phyloP scores from a whole-genome alignment of 192 early-diverging fungal species.

The Jimgerdemannia lactiflua region DNA sequence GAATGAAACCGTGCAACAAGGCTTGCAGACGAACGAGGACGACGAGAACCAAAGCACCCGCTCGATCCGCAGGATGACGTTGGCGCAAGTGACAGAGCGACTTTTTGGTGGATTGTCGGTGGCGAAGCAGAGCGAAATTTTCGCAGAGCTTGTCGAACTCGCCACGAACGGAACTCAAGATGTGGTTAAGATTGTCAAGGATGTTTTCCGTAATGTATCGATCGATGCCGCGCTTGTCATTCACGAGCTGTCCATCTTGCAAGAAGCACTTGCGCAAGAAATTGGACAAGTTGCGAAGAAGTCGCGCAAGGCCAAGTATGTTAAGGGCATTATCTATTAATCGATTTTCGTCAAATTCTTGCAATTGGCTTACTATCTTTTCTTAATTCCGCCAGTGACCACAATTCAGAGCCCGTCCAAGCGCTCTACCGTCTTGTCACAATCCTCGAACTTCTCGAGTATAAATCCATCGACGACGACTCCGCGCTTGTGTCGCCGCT shows the following conservation, averaged over 20 bases:
- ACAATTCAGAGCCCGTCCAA: constrained; percentile 21
- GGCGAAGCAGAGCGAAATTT: constrained; percentile 43
- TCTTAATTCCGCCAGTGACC: constrained; percentile 1
- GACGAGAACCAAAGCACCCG: constrained; percentile 41
- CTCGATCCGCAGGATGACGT: constrained; percentile 42
- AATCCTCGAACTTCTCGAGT: constrained; percentile 76
- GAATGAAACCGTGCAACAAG: constrained; percentile 20
- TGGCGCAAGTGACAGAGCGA: constrained; percentile 35
- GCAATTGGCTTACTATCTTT: neutral
- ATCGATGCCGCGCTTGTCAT: constrained; percentile 29
- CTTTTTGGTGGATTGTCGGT: constrained; percentile 36
- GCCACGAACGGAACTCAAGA: constrained; percentile 48
- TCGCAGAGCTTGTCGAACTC: constrained; percentile 46
- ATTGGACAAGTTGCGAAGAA: constrained; percentile 9
- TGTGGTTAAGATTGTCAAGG: constrained; percentile 43
- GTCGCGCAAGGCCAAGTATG: constrained; percentile 1
- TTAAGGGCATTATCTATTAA: neutral
- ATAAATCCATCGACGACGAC: constrained; percentile 49
- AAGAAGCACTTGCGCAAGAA: constrained; percentile 23
- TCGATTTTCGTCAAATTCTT: too few species aligned
- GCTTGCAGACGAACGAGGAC: constrained; percentile 16
- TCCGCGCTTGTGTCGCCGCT: constrained; percentile 60
- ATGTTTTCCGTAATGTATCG: constrained; percentile 36
- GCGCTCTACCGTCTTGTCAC: constrained; percentile 57
- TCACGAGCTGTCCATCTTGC: constrained; percentile 26